Evolutionary conservation across 2,329 filamentous ascomycete genomes (phyloP).

Genomic region (Aspergillus awamori): DNA sequence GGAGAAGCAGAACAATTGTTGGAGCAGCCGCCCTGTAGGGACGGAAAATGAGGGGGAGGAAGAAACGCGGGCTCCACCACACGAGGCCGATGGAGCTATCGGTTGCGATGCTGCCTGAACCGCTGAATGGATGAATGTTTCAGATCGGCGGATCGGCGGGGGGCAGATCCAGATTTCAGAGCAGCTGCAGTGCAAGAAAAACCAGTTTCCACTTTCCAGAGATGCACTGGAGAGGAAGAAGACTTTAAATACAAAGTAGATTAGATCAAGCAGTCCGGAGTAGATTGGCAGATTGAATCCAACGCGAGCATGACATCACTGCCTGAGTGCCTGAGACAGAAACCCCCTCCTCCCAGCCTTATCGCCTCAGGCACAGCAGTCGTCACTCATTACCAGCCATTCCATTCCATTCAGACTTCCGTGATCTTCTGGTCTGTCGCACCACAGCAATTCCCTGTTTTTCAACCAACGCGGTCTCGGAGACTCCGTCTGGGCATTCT

Average conservation of each 20-base stretch:
- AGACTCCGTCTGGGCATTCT: background rate
- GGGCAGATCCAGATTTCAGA: background rate
- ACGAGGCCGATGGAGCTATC: background rate
- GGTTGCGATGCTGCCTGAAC: constrained; percentile 7
- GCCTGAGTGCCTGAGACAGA: background rate
- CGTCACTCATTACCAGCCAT: background rate
- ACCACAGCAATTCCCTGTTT: too few species aligned
- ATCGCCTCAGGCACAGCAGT: background rate
- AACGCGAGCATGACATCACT: constrained; percentile 8
- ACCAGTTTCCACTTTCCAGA: background rate
- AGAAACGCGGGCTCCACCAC: background rate
- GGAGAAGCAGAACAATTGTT: constrained; percentile 1
- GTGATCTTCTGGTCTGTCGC: too few species aligned
- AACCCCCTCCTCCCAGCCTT: background rate
- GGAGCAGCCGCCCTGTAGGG: background rate
- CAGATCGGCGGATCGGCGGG: constrained; percentile 6
- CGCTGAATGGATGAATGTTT: background rate
- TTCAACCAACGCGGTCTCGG: background rate
- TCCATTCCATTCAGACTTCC: too few species aligned
- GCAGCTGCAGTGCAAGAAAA: background rate
- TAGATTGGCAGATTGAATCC: too few species aligned
- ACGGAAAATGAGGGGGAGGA: background rate
- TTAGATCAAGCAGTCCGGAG: background rate
- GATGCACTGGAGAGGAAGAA: background rate
- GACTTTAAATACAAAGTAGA: background rate